Evolutionary conservation across 441 rosid species (phyloP), one percentile per base, ranked within the genome.

Genomic region (Erodium moschatum): DNA sequence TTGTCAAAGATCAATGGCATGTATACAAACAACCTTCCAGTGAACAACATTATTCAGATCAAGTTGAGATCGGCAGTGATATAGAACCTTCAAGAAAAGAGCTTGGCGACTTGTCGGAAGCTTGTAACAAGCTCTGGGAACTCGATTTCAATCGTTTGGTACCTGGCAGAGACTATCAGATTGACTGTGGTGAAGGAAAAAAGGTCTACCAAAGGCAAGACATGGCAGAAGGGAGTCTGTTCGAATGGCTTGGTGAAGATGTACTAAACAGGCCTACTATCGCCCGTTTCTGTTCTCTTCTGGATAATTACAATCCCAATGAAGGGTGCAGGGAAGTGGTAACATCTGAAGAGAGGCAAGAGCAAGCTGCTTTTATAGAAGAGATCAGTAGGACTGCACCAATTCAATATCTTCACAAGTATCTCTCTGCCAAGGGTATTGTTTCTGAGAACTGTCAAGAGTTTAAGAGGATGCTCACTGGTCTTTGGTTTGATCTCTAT

Each of bases 181-280:
- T 93, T 74, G 97, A 93, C 69, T 87, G 92, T 64, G 98, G 96
- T 69, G 98, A 86, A 58, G 98, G 97, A 50, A 93, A 88, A 79
- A 91, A 86, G 78, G 88, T 88, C 60, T 83, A 80, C 73, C 82
- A 85, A 66, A 85, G 73, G 75, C 76, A 81, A 7, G 98, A 93
- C 76, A 83, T 82, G 90, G 98, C 97, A 20, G 78, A 85, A 81
- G 96, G 88, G 79, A 71, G 80, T 67, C 75, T 93, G 1, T 90
- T 90, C 72, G 70, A 81, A 56, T 87, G 88, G 90, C 77, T 91
- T 66, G 83, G 67, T 64, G 92, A 91, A 13, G 89, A 85, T 46
- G 76, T 89, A 27, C 76, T 89, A 16, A 81, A 86, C 69, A 86
- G 74, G 81, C 95, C 95, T 58, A 90, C 95, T 44, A 82, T 75